phyloP scores from a whole-genome alignment of 2,329 filamentous ascomycete genomes.

The Chaetomium sp. region DNA sequence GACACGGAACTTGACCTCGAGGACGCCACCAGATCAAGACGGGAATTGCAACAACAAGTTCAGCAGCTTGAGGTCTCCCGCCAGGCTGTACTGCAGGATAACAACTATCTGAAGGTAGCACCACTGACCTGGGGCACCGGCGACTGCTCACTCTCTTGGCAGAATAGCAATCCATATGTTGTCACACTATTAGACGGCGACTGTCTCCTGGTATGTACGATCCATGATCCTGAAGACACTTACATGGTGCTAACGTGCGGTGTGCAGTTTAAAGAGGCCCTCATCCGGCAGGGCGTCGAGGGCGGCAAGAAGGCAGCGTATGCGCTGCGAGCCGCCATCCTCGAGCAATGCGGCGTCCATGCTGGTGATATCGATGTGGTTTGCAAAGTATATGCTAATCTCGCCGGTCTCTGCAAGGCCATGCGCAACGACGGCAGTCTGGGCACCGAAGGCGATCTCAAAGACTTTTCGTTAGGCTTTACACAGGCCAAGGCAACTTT shows the following conservation, averaged over 20 bases:
- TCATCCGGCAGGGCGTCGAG: slow-evolving; percentile 56
- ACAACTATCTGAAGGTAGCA: slow-evolving; percentile 45
- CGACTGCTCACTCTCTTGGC: not conserved
- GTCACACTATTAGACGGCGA: slow-evolving; percentile 65
- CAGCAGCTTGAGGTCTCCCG: slow-evolving; percentile 44
- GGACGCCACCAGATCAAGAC: slow-evolving; percentile 50
- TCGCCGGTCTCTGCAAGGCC: slow-evolving; percentile 52
- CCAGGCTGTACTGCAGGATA: slow-evolving; percentile 43
- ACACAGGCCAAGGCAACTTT: slow-evolving; percentile 61
- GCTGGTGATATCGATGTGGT: slow-evolving; percentile 59
- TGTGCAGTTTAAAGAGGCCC: slow-evolving; percentile 58
- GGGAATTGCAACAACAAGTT: slow-evolving; percentile 54
- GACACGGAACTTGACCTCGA: slow-evolving; percentile 54
- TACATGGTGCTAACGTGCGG: not conserved
- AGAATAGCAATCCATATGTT: slow-evolving; percentile 60
- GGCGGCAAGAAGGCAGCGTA: slow-evolving; percentile 57
- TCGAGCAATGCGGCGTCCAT: slow-evolving; percentile 49
- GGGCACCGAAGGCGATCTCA: slow-evolving; percentile 49
- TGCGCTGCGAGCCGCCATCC: slow-evolving; percentile 52
- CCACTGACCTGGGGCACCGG: not conserved
- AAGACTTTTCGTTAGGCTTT: slow-evolving; percentile 62
- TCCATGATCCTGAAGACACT: slow-evolving; percentile 15
- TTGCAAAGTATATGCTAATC: slow-evolving; percentile 59
- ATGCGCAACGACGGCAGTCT: slow-evolving; percentile 53
- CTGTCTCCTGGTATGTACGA: slow-evolving; percentile 60